Evolutionary conservation across 1,139 yeast genomes (phyloP).

Genomic region (Magnusiomyces suaveolens): DNA sequence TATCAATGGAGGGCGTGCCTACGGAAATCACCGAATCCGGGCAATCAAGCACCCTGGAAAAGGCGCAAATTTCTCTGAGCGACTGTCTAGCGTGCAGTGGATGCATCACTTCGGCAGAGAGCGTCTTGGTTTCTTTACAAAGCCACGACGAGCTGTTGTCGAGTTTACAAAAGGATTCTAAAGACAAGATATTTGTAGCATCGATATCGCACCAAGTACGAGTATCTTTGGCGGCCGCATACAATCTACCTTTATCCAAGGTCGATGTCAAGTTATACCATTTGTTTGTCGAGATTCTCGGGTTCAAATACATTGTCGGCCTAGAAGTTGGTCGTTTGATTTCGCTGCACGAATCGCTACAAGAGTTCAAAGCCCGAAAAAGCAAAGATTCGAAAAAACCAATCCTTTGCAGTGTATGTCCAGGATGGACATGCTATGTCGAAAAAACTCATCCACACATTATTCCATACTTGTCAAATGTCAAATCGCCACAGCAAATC

Average conservation of each 20-base stretch:
- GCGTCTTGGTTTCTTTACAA: slow-evolving; percentile 81
- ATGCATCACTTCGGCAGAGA: slow-evolving; percentile 94
- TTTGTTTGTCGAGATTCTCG: slow-evolving; percentile 50
- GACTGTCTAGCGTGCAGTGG: slow-evolving; percentile 98
- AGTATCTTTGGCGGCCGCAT: slow-evolving; percentile 70
- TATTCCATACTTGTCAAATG: slow-evolving; percentile 45
- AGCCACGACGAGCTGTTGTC: slow-evolving; percentile 69
- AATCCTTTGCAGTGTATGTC: slow-evolving; percentile 61
- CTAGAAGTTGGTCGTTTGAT: slow-evolving; percentile 72
- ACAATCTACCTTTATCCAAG: slow-evolving; percentile 41
- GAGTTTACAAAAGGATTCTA: slow-evolving; percentile 38
- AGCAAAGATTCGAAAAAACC: slow-evolving; percentile 35
- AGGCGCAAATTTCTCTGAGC: slow-evolving; percentile 80
- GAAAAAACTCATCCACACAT: slow-evolving; percentile 91
- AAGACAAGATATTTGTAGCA: slow-evolving; percentile 47
- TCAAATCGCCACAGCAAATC: slow-evolving; percentile 88
- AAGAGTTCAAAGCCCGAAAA: slow-evolving; percentile 36
- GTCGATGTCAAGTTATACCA: slow-evolving; percentile 54
- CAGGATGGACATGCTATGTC: slow-evolving; percentile 94
- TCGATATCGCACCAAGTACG: slow-evolving; percentile 83
- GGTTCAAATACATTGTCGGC: slow-evolving; percentile 71
- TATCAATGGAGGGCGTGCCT: slow-evolving; percentile 57
- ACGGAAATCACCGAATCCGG: slow-evolving; percentile 62
- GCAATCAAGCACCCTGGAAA: slow-evolving; percentile 43
- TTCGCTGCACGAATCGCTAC: slow-evolving; percentile 52